Evolutionary conservation across 208 protist genomes (phyloP), one percentile per base, ranked within the genome.

Genomic region (Acanthamoeba pearcei): DNA sequence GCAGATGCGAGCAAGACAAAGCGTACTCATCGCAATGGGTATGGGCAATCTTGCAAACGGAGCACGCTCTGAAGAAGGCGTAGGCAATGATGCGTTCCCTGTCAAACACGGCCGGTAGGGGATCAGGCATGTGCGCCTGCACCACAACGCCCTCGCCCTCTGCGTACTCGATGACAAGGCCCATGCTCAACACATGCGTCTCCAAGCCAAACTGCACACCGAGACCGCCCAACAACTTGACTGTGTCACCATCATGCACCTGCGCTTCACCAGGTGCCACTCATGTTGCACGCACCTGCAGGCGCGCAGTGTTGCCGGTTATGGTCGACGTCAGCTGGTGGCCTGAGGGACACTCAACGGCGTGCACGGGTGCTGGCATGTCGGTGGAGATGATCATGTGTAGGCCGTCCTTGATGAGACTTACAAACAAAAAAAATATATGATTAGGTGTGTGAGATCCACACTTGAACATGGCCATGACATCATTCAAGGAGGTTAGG

Each of bases 41-140:
- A n/a, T n/a, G n/a, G n/a, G n/a, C n/a, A n/a, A n/a, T n/a, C n/a
- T n/a, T n/a, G n/a, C n/a, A n/a, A n/a, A n/a, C n/a, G n/a, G n/a
- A n/a, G n/a, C n/a, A n/a, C n/a, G n/a, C n/a, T n/a, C n/a, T n/a
- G n/a, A n/a, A n/a, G n/a, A n/a, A n/a, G n/a, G n/a, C n/a, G 76
- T 88, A 96, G 74, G 29, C 22, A 19, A 96, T 32, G 53, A 96
- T 80, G 35, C 95, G 57, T 38, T 95, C 74, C 35, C 95, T 95
- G 55, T 93, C 53, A 60, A 96, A 96, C 17, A 96, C 72, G n/a
- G 96, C 90, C 0, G 91, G 91, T 32, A 89, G n/a, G 1, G 62
- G 64, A 53, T 86, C 83, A 17, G 96, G 96, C 29, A 95, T 88
- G 85, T 96, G 95, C 3, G 53, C 32, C 74, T 91, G 83, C n/a